Base-by-base conservation (phyloP, 1,284 basidiomycete species). In the Phaffia rhodozyma region DNA sequence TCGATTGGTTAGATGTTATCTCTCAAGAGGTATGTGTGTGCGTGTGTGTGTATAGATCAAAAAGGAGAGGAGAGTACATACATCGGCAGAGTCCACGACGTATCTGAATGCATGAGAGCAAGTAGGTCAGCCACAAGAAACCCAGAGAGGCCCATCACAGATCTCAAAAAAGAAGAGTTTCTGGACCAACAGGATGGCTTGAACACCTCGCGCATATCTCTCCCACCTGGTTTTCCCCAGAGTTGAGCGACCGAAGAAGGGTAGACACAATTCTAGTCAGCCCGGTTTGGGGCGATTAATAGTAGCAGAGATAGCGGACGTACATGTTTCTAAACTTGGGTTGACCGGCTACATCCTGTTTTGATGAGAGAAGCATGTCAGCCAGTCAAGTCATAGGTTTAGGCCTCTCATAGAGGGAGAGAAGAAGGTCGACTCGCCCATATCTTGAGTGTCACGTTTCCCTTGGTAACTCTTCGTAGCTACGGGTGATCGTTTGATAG, bases 151-250 rank as follows among this genome's bases (percentile, higher is more conserved):
- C 27, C 27, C 13, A 55, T 27, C 43, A 34, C 25, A 6, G 48
- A 16, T 21, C 16, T n/a, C 27, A 23, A 32, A 29, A 1, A 1
- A 52, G 30, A n/a, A 38, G 43, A 47, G 67, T 67, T 57, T 68
- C 66, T 29, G 66, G 29, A 80, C 90, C 72, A 75, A 97, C 85
- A 97, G 84, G 55, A 98, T 87, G 9, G 93, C 93, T 70, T 93
- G 89, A 0, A 93, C 91, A 13, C 93, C 93, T 65, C 87, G 83
- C 75, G 92, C 96, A 74, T 97, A 98, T 52, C 94, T 80, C 76
- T 96, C 91, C 94, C 91, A 90, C 83, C 88, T 88, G 51, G 84
- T 85, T 52, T 43, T 16, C 27, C 6, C 23, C 32, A 34, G 52
- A 43, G 21, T 6, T 7, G 43, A 47, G 21, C 13, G 34, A 27